These are phyloP conservation scores for Trametes versicolor DNA, from an alignment of 1,284 basidiomycete genomes.

Conservation along the genomic window DNA sequence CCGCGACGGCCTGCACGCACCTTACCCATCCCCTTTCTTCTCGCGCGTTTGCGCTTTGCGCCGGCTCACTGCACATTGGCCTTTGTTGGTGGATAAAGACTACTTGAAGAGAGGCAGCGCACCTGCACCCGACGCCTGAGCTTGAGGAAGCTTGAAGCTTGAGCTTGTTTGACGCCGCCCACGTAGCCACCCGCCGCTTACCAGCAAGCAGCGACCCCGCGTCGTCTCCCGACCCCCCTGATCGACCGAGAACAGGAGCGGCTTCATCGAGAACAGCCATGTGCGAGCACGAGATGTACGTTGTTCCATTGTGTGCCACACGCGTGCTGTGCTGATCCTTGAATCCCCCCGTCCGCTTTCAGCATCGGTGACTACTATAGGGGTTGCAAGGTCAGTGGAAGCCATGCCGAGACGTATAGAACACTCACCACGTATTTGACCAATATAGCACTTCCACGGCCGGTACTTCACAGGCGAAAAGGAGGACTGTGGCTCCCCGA, in stretches of 20 bases:
- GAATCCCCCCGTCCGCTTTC: conserved; percentile 12
- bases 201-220: background rate
- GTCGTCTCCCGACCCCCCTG: background rate
- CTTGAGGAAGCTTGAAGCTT: conserved; percentile 1
- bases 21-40: background rate
- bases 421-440: background rate
- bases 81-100: background rate
- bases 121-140: background rate
- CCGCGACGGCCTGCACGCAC: background rate
- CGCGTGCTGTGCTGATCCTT: background rate
- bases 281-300: conserved; percentile 68
- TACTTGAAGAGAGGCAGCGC: background rate
- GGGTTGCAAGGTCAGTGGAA: conserved; percentile 61
- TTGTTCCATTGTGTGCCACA: background rate
- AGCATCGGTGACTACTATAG: conserved; percentile 71
- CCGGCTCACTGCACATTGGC: background rate
- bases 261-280: conserved; percentile 48
- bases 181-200: too few species aligned
- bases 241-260: background rate
- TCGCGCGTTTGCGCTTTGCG: background rate
- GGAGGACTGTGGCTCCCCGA: conserved; percentile 57
- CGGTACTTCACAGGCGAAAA: conserved; percentile 67
- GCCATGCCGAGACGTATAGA: conserved; percentile 9
- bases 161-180: background rate
- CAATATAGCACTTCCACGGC: conserved; percentile 65